Conservation (phyloP, 2,329 filamentous ascomycete species). For the Alternaria sp. region DNA sequence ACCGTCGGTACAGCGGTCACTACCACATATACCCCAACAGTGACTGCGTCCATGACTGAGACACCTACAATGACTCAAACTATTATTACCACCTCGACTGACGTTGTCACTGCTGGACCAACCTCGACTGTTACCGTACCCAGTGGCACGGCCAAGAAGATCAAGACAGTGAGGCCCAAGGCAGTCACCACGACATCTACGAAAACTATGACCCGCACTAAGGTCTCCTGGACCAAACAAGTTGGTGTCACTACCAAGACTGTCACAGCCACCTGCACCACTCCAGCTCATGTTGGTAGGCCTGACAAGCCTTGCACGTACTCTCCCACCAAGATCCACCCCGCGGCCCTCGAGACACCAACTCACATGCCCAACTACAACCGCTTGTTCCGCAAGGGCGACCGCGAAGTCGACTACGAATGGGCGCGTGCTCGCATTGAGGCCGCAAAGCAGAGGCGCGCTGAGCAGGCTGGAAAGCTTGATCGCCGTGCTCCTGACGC, state of each 20-base stretch:
- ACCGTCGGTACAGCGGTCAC: conserved; percentile 46
- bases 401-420: conserved; percentile 43
- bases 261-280: conserved; percentile 49
- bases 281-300: conserved; percentile 35
- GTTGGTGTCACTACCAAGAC: conserved; percentile 46
- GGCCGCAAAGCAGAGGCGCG: conserved; percentile 45
- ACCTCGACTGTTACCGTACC: conserved; percentile 43
- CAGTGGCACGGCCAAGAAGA: conserved; percentile 42
- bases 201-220: conserved; percentile 38
- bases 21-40: conserved; percentile 43
- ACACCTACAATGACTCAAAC: conserved; percentile 39
- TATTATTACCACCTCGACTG: conserved; percentile 31
- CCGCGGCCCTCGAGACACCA: conserved; percentile 40
- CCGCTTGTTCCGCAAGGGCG: conserved; percentile 34
- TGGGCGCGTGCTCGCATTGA: conserved; percentile 47
- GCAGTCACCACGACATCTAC: conserved; percentile 36
- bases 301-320: conserved; percentile 49
- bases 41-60: conserved; percentile 42
- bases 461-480: conserved; percentile 27
- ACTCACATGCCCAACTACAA: conserved; percentile 32
- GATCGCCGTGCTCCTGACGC: conserved; percentile 49
- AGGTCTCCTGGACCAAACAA: conserved; percentile 36
- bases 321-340: conserved; percentile 46
- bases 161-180: conserved; percentile 43
- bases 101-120: conserved; percentile 38